Evolutionary conservation across 2,329 filamentous ascomycete genomes (phyloP), one percentile per base, ranked within the genome.

Genomic region (Colletotrichum tropicale): DNA sequence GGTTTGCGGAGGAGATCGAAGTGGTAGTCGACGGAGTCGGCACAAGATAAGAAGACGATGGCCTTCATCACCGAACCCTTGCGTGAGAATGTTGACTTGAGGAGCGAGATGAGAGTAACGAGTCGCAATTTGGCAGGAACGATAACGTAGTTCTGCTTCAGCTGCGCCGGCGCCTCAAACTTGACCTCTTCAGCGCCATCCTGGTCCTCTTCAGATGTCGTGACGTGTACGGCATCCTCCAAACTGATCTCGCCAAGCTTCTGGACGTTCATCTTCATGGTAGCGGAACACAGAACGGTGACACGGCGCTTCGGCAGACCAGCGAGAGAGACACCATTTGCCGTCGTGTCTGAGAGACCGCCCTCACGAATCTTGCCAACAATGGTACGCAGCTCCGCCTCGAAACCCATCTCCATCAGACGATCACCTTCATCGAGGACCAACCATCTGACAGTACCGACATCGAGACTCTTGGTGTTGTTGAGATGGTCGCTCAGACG

Each of bases 391-490:
- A 99, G 91, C 81, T 98, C 96, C 70, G 98, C 93, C 84, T 98
- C 97, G 79, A 99, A 99, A 0, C 97, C 97, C 81, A 98, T 90
- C 82, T 99, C 97, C 96, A 99, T 98, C 82, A 99, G 88, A n/a
- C 97, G 91, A 88, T 99, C 97, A 34, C 97, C 97, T 85, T 99
- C 97, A 80, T 99, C 97, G 8, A 99, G 89, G 3, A 99, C 93
- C 28, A 99, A 87, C 97, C 97, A 99, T 75, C 96, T 90, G 6
- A 98, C 96, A 26, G 94, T 96, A 80, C 94, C 94, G 55, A 98
- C 92, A 78, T 97, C 95, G 68, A 99, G 88, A 0, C 93, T 95
- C 84, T 98, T 93, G 1, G 97, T 99, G 82, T 98, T 95, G 79
- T 98, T 94, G 64, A 99, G 86, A 84, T 99, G 97, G 86, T 99